Evolutionary conservation across 78 protist genomes (phyloP), one percentile per base, ranked within the genome.

Genomic region (Thecamonas trahens): DNA sequence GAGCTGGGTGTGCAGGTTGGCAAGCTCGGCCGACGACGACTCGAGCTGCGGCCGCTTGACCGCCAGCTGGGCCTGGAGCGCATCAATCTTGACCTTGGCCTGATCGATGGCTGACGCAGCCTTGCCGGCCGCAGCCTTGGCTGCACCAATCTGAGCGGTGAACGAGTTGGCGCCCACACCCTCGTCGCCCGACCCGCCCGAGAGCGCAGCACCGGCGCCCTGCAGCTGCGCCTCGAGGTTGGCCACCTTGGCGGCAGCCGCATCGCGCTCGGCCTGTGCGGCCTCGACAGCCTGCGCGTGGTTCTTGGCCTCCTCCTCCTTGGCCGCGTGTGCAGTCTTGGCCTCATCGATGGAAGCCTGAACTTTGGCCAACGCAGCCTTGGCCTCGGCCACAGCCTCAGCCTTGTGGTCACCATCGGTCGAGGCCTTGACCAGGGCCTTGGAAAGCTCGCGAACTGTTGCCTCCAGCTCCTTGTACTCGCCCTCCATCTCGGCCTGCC

Each of bases 381-480:
- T 6, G 53, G 53, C 53, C 24, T 47, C 24, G 6, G 52, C 52
- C 14, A 18, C 13, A 22, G 20, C 63, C 0, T 80, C 74, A 35
- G 57, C 38, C 49, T 67, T 35, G 68, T 65, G 24, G 14, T 80
- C 59, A 8, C 1, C 11, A 18, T n/a, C 15, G 2, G 88, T 32
- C 40, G 39, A 69, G 35, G 55, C 38, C 53, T 81, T 77, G 38
- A 81, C 83, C 28, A 90, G 39, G 24, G 26, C 78, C 60, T 82
- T 74, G 49, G 80, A 63, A 26, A 74, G 65, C 35, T 77, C 20
- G 49, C 79, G 32, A 64, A 71, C 54, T 69, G 20, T 22, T 9
- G 64, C 64, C 6, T 15, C 52, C 64, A 22, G 8, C 22, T 3
- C 11, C 37, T 26, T 8, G 28, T 1, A 50, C 62, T n/a, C 3